Percentiles rank a stretch among this genome's conserved stretches.
Conservation (phyloP, 768 basidiomycete species). For the Coprinopsis strossmayeri region DNA sequence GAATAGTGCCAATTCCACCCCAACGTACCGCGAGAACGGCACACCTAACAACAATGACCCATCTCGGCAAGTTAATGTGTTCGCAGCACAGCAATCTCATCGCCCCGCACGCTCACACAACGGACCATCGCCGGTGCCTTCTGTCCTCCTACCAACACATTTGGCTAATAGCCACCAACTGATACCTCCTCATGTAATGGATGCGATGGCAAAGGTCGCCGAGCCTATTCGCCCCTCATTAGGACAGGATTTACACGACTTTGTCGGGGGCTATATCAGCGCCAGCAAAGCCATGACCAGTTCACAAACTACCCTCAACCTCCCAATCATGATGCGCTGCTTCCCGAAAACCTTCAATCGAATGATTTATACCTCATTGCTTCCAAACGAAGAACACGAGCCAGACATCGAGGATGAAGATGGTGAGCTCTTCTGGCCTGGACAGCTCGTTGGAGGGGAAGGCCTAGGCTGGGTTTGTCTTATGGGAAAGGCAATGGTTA, state of each 20-base stretch:
- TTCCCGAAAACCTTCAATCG: slow-evolving; percentile 75
- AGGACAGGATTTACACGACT: slow-evolving; percentile 36
- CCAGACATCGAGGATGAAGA: slow-evolving; percentile 83
- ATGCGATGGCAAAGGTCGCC: slow-evolving; percentile 36
- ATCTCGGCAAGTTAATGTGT: slow-evolving; percentile 18
- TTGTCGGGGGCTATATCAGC: slow-evolving; percentile 30
- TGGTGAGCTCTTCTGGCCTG: slow-evolving; percentile 83
- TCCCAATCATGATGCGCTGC: slow-evolving; percentile 61
- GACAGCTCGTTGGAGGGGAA: slow-evolving; percentile 64
- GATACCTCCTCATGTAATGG: slow-evolving; percentile 36
- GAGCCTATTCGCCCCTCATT: slow-evolving; percentile 38
- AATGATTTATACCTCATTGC: slow-evolving; percentile 58
- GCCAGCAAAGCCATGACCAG: slow-evolving; percentile 41
- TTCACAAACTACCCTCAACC: slow-evolving; percentile 50
- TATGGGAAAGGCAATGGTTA: slow-evolving; percentile 83
- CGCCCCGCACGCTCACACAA: slow-evolving; percentile 23
- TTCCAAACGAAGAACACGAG: slow-evolving; percentile 64
- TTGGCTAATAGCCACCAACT: slow-evolving; percentile 27
- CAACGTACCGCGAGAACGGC: slow-evolving; percentile 51
- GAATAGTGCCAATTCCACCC: slow-evolving; percentile 74
- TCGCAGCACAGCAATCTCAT: slow-evolving; percentile 25
- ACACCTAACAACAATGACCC: slow-evolving; percentile 42
- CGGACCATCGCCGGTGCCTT: slow-evolving; percentile 28
- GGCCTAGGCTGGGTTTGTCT: slow-evolving; percentile 85
- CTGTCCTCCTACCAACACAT: slow-evolving; percentile 31